Conservation (phyloP, 2,329 filamentous ascomycete genomes). For the Rhinocladiella mackenziei region DNA sequence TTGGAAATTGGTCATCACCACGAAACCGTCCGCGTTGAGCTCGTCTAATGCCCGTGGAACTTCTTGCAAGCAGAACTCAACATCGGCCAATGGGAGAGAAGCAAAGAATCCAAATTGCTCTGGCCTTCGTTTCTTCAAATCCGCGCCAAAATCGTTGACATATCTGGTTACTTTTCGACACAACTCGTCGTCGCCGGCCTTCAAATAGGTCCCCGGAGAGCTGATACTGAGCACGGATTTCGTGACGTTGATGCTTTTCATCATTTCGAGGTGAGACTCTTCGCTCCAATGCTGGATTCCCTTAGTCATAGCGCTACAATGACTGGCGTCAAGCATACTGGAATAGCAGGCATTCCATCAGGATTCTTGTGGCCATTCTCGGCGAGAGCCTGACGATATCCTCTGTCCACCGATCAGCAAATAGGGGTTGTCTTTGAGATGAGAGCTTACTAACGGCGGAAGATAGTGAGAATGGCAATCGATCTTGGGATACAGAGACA, state of each 20-base stretch:
- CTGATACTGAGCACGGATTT: constrained; percentile 55
- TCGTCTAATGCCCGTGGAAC: constrained; percentile 41
- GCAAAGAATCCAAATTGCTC: constrained; percentile 52
- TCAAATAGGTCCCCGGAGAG: constrained; percentile 51
- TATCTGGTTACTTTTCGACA: constrained; percentile 38
- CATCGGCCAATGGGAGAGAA: constrained; percentile 50
- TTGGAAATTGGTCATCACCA: constrained; percentile 51
- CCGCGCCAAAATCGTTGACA: constrained; percentile 33
- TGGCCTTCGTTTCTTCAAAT: constrained; percentile 30
- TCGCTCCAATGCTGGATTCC: constrained; percentile 42
- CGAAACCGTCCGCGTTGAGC: constrained; percentile 49
- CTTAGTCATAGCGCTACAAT: not conserved
- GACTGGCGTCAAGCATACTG: constrained; percentile 11
- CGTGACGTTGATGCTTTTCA: constrained; percentile 47
- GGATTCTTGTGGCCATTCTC: constrained; percentile 26
- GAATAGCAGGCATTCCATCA: constrained; percentile 28
- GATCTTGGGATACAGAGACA: constrained; percentile 24
- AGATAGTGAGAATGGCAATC: constrained; percentile 28
- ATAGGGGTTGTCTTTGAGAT: not conserved
- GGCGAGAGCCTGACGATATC: constrained; percentile 26
- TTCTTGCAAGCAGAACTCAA: constrained; percentile 46
- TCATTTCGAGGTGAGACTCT: constrained; percentile 48
- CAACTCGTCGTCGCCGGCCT: constrained; percentile 38
- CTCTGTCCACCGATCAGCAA: constrained; percentile 2
- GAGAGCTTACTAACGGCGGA: constrained; percentile 20